phyloP scores from a whole-genome alignment of 495 filamentous ascomycete genomes.

The Lasiosphaeria ovina region DNA sequence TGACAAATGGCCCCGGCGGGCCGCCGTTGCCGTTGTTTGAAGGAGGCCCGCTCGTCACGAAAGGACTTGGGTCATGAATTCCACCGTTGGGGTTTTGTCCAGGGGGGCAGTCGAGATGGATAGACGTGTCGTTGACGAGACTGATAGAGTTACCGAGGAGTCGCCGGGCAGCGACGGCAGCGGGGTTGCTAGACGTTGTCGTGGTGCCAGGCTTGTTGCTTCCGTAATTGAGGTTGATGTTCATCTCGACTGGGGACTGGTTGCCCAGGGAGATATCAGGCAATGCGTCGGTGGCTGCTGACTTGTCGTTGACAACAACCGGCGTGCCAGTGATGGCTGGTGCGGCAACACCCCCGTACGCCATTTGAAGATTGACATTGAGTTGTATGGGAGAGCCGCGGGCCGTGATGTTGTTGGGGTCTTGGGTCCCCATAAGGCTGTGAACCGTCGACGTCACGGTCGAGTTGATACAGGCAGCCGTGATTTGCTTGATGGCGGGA shows the following conservation, averaged over 20 bases:
- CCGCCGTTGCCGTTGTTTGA: conserved; percentile 14
- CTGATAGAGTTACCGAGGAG: conserved; percentile 6
- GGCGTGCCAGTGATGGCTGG: not conserved
- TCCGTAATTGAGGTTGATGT: conserved; percentile 26
- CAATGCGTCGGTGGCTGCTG: not conserved
- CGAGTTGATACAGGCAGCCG: conserved; percentile 38
- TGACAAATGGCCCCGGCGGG: conserved; percentile 7
- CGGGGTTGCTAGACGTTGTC: conserved; percentile 14
- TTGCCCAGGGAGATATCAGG: not conserved
- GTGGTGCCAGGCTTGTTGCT: not conserved
- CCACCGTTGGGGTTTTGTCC: conserved; percentile 8
- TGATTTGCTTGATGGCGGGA: conserved; percentile 18
- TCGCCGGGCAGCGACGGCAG: conserved; percentile 4
- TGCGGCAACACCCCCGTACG: conserved; percentile 7
- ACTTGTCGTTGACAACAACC: conserved; percentile 8
- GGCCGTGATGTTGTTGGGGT: conserved; percentile 33
- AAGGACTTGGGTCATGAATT: conserved; percentile 13
- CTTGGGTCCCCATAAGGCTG: conserved; percentile 34
- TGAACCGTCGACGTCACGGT: conserved; percentile 22
- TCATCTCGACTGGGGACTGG: conserved; percentile 21
- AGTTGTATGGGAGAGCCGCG: conserved; percentile 16
- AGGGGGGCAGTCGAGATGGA: conserved; percentile 10
- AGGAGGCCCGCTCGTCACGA: conserved; percentile 17
- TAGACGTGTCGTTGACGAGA: conserved; percentile 9
- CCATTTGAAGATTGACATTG: conserved; percentile 15